A percentile compares a stretch with the other conserved stretches of the same genome.
These are phyloP conservation scores for Eimeria falciformis DNA, from an alignment of 169 alveolate species.

Conservation along the genomic window DNA sequence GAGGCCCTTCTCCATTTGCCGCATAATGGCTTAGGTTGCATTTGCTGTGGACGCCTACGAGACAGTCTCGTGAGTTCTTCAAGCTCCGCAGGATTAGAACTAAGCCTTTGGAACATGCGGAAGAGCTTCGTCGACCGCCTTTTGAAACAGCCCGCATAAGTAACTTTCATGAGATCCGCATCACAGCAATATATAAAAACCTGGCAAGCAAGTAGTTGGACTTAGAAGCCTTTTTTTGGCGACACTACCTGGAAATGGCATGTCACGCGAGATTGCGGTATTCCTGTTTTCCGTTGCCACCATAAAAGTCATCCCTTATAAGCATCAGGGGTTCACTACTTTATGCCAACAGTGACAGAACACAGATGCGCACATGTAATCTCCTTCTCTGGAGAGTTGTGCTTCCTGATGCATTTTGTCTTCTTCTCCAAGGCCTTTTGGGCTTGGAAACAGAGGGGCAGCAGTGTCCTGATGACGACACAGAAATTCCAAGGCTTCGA, in stretches of 20 bases:
- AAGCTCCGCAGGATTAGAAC: slow-evolving; percentile 56
- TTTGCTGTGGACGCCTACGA: neutral
- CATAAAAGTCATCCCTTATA: neutral
- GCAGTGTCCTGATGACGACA: slow-evolving; percentile 48
- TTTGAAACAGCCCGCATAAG: no score
- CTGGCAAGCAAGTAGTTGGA: no score
- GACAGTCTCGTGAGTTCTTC: slow-evolving; percentile 49
- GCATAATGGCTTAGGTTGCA: neutral
- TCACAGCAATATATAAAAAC: no score
- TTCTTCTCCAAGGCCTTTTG: slow-evolving; percentile 8
- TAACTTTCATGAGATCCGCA: no score
- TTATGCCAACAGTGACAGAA: neutral
- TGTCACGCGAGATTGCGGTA: neutral
- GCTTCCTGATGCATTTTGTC: slow-evolving; percentile 15
- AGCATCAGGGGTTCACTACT: neutral
- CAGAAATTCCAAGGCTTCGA: no score
- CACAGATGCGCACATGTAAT: slow-evolving; percentile 35
- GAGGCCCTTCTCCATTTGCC: slow-evolving; percentile 48
- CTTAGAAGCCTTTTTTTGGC: no score
- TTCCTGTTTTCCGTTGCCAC: neutral
- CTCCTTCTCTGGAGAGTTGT: neutral
- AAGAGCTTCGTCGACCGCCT: slow-evolving; percentile 55
- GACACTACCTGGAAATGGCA: no score
- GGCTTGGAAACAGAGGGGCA: slow-evolving; percentile 16
- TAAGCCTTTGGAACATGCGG: slow-evolving; percentile 26